Conservation (phyloP, 73 alveolate genomes). For the Symbiodinium pilosum region DNA sequence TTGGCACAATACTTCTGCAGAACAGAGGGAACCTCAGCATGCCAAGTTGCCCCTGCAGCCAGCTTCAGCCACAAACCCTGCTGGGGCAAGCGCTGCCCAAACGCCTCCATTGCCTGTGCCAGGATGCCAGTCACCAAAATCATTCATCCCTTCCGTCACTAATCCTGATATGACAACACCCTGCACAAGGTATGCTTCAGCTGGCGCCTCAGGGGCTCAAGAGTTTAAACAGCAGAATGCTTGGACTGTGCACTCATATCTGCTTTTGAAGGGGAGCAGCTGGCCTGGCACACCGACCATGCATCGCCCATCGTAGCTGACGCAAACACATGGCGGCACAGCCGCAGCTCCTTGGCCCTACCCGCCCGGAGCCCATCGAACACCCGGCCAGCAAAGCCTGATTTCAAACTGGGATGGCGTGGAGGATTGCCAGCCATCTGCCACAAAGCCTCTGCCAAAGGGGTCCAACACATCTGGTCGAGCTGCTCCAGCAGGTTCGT, state of each 20-base stretch:
- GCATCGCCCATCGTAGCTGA: slow-evolving; percentile 1
- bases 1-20: too few species aligned
- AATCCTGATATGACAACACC: too few species aligned
- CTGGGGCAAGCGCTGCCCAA: not conserved
- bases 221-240: too few species aligned
- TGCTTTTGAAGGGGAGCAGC: too few species aligned
- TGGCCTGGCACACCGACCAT: not conserved
- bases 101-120: not conserved
- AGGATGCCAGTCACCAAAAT: too few species aligned
- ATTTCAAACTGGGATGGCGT: not conserved
- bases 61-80: slow-evolving; percentile 23
- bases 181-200: too few species aligned
- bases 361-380: not conserved
- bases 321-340: not conserved
- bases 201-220: too few species aligned
- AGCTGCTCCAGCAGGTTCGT: not conserved
- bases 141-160: too few species aligned
- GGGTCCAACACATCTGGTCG: not conserved
- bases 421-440: not conserved
- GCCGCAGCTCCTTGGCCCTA: slow-evolving; percentile 23
- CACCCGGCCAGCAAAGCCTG: not conserved
- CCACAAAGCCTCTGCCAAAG: slow-evolving; percentile 9
- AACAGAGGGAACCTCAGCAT: too few species aligned
- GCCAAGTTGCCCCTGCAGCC: not conserved
- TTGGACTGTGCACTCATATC: too few species aligned